Conservation (phyloP, 768 basidiomycete genomes). For the Cystobasidium ongulense region DNA sequence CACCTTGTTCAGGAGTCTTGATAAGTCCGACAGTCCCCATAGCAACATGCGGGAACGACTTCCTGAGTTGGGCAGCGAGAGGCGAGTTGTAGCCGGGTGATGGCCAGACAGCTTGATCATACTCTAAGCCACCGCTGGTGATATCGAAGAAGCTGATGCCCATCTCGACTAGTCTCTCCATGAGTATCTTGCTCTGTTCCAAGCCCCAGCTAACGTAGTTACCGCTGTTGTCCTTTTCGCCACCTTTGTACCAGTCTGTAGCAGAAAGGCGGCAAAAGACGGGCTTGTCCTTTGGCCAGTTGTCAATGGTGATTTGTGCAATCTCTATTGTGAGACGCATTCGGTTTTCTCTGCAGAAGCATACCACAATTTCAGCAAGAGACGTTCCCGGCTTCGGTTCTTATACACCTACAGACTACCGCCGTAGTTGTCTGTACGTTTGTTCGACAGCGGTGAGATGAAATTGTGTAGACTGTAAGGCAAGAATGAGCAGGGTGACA, state of each 20-base stretch:
- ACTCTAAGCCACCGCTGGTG: conserved; percentile 60
- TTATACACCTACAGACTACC: conserved; percentile 50
- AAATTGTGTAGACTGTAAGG: conserved; percentile 58
- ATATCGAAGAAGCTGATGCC: conserved; percentile 70
- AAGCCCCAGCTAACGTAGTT: conserved; percentile 65
- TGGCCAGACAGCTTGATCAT: conserved; percentile 53
- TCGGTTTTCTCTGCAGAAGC: conserved; percentile 53
- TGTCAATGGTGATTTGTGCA: conserved; percentile 51
- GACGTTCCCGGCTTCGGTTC: too few relatives aligned
- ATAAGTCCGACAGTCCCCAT: neutral
- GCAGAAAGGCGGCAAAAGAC: conserved; percentile 65
- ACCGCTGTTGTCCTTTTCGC: conserved; percentile 54
- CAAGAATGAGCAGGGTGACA: neutral
- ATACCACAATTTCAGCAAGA: neutral
- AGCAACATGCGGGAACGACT: conserved; percentile 45
- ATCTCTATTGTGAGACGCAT: conserved; percentile 60
- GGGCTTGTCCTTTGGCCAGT: conserved; percentile 57
- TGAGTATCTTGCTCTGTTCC: conserved; percentile 61
- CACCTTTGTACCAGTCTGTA: conserved; percentile 57
- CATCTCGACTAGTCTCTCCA: conserved; percentile 47
- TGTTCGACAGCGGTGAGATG: conserved; percentile 66
- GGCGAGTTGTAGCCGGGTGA: conserved; percentile 62
- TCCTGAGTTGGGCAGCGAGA: conserved; percentile 62
- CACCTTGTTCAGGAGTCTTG: conserved; percentile 14
- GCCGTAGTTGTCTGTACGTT: conserved; percentile 62